phyloP scores from a whole-genome alignment of 768 basidiomycete species.

The Amanita phalloides region DNA sequence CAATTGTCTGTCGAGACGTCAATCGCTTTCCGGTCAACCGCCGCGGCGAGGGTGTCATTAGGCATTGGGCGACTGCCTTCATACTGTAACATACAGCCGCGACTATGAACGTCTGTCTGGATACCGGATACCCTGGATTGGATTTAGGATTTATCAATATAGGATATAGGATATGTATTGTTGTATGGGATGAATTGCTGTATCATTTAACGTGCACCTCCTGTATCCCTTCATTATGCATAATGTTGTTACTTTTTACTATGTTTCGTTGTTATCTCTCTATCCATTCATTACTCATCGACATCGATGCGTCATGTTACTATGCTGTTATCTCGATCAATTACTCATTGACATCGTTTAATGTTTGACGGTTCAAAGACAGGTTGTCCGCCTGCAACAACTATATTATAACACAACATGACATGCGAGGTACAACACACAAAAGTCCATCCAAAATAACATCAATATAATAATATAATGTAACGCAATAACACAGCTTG shows the following conservation, averaged over 20 bases:
- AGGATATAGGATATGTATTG: background rate
- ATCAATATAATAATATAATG: background rate
- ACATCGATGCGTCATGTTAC: too few species aligned
- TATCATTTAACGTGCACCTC: background rate
- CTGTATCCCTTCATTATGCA: too few species aligned
- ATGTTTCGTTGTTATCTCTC: too few species aligned
- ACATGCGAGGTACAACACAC: background rate
- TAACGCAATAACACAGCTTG: background rate
- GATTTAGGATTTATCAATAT: background rate
- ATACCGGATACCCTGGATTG: background rate
- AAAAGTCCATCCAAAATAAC: background rate
- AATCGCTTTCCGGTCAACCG: slow-evolving; percentile 47
- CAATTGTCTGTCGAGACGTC: slow-evolving; percentile 61
- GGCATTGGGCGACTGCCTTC: slow-evolving; percentile 64
- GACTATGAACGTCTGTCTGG: background rate
- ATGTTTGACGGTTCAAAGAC: background rate
- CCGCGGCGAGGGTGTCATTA: slow-evolving; percentile 52
- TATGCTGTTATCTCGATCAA: too few species aligned
- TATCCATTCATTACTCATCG: too few species aligned
- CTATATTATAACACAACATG: background rate
- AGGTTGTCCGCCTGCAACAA: background rate
- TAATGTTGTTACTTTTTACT: too few species aligned
- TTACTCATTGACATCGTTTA: background rate
- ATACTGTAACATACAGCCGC: slow-evolving; percentile 12
- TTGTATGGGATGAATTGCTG: background rate